These are phyloP conservation scores for Xylariaceae sp. DNA, from an alignment of 2,329 filamentous ascomycete species.

Conservation along the genomic window DNA sequence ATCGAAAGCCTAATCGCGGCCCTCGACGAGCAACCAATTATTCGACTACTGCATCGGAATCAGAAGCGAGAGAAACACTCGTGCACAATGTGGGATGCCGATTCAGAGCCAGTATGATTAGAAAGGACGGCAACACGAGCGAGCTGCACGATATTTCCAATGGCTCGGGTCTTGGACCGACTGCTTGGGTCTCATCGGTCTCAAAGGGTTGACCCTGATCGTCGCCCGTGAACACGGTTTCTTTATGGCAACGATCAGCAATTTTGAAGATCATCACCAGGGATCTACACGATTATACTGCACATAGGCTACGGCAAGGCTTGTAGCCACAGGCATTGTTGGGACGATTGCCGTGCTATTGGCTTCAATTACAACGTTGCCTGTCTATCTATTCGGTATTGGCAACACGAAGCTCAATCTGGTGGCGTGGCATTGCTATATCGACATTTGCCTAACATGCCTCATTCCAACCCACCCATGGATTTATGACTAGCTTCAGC, in stretches of 20 bases:
- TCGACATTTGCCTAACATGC: background rate
- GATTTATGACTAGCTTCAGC: background rate
- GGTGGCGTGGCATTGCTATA: background rate
- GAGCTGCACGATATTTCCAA: background rate
- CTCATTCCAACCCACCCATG: background rate
- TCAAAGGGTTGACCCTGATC: slow-evolving; percentile 13
- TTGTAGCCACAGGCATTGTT: background rate
- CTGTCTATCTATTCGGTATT: background rate
- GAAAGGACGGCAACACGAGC: background rate
- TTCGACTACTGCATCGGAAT: slow-evolving; percentile 1
- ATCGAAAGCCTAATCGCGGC: background rate
- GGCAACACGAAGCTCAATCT: background rate
- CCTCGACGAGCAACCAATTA: background rate
- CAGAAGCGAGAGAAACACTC: background rate
- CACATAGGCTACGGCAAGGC: background rate
- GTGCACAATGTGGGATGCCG: background rate
- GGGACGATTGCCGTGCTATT: too few species aligned
- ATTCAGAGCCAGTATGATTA: background rate
- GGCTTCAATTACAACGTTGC: background rate
- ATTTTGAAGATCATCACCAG: slow-evolving; percentile 17
- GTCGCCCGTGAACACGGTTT: slow-evolving; percentile 8
- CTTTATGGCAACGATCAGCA: slow-evolving; percentile 21
- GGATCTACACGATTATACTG: slow-evolving; percentile 13
- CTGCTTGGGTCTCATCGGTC: background rate
- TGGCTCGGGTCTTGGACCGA: slow-evolving; percentile 3